Percentiles rank a stretch among this genome's conserved stretches.
Conservation (phyloP, 164 flowering plant species). For the Macadamia integrifolia region DNA sequence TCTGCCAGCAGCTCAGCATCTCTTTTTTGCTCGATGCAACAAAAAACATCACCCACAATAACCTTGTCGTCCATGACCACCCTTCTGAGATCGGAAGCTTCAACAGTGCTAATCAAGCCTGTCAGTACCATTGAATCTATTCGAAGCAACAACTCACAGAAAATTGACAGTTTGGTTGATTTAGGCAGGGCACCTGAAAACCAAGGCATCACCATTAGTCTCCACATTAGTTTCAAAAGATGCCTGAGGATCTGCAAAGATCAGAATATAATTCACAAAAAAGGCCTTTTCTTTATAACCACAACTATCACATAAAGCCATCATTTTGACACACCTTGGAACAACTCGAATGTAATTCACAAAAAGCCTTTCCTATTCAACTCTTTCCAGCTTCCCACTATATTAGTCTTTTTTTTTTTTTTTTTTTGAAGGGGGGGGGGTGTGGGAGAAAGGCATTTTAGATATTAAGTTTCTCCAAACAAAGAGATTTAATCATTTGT, state of each 20-base stretch:
- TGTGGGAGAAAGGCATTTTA: no score
- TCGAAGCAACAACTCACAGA: slow-evolving; percentile 63
- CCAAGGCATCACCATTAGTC: slow-evolving; percentile 3
- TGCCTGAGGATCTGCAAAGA: not conserved
- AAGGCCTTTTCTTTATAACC: no score
- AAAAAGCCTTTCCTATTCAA: no score
- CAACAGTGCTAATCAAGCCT: slow-evolving; percentile 39
- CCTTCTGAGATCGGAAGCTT: slow-evolving; percentile 60
- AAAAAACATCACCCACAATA: slow-evolving; percentile 32
- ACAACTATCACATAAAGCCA: no score
- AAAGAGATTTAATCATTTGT: no score
- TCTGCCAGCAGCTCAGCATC: slow-evolving; percentile 58
- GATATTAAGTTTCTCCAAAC: no score
- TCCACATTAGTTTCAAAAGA: not conserved
- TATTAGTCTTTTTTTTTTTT: no score
- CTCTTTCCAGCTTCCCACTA: no score
- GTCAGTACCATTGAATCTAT: slow-evolving; percentile 77
- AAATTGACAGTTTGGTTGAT: slow-evolving; percentile 32
- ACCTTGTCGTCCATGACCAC: slow-evolving; percentile 34
- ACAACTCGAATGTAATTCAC: no score
- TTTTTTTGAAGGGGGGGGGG: no score
- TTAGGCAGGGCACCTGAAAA: slow-evolving; percentile 7
- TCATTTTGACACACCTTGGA: no score
- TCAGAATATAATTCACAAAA: not conserved
- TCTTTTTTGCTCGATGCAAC: slow-evolving; percentile 26